Base-by-base conservation (phyloP, 768 basidiomycete species). In the Kwoniella sp. region DNA sequence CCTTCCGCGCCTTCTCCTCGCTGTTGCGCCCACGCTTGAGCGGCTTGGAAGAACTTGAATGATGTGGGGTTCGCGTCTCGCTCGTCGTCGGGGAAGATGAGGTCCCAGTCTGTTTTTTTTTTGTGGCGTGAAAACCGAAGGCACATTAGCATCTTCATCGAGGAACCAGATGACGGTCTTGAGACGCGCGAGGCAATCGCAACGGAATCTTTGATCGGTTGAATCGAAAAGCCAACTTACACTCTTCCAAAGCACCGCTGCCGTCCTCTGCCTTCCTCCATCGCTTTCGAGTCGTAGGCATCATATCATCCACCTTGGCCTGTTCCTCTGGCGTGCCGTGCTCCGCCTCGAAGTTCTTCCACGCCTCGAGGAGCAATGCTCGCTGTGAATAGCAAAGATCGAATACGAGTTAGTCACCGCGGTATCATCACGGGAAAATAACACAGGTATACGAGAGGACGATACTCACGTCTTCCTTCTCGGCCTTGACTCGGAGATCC, bases 21-120 rank as follows among this genome's bases (percentile, higher is more conserved):
- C 64, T 79, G 74, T 37, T 69, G 67, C 47, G 78, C 78, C 94
- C 94, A 97, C 0, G 89, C 89, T 76, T 94, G 93, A 0, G 95
- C 95, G 85, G 90, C 92, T 79, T 94, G 90, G 77, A 97, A 83
- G 84, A 98, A 93, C 75, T 93, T 95, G 88, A 93, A 95, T 0
- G 91, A 87, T 0, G 92, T 89, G 0, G 94, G 92, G 74, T 96
- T 95, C 52, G 89, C 87, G 75, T 95, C 94, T 58, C 89, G 86
- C 75, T 96, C 93, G 85, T 98, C 95, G 83, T 97, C 95, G 28
- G 93, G 88, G 80, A 97, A 98, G 23, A 94, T 88, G 75, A 94
- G 87, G 75, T 95, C 94, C 88, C 90, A 95, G 74, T 95, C 94
- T 93, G 66, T 63, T n/a, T 4, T n/a, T n/a, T n/a, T n/a, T n/a